A percentile compares a stretch with the other conserved stretches of the same genome.
phyloP scores from a whole-genome alignment of 306 rosid species.

The Pyrus communis region DNA sequence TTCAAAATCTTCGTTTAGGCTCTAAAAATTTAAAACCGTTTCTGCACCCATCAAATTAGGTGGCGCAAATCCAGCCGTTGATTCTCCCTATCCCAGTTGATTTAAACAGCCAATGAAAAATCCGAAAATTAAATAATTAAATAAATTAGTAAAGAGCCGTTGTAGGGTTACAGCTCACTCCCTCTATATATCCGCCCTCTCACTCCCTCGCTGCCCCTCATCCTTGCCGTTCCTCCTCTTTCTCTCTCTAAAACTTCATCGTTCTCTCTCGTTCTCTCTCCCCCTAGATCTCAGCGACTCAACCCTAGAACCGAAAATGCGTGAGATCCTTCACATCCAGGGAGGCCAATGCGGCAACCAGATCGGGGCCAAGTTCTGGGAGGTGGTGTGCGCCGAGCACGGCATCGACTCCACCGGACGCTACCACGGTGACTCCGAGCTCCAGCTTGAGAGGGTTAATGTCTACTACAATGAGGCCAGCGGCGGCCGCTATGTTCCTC shows the following conservation, averaged over 20 bases:
- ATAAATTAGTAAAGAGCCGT: slow-evolving; percentile 6
- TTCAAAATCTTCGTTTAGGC: neutral
- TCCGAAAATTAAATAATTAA: neutral
- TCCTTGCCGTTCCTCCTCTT: neutral
- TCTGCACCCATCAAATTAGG: neutral
- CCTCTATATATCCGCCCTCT: slow-evolving; percentile 5
- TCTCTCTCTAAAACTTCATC: neutral
- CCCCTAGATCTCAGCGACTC: neutral
- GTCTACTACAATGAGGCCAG: slow-evolving; percentile 44
- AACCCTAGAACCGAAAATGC: slow-evolving; percentile 15
- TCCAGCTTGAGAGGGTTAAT: slow-evolving; percentile 36
- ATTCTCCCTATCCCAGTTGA: neutral
- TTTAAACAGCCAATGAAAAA: neutral
- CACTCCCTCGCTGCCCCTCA: neutral
- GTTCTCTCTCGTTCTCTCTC: neutral
- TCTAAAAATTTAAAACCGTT: neutral
- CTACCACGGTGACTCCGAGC: slow-evolving; percentile 29
- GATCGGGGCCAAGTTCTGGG: slow-evolving; percentile 46
- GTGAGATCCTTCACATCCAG: slow-evolving; percentile 40
- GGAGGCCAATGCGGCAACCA: slow-evolving; percentile 48
- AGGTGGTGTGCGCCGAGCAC: slow-evolving; percentile 45
- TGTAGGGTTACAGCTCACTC: slow-evolving; percentile 11
- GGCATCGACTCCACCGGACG: slow-evolving; percentile 41
- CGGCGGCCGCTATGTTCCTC: slow-evolving; percentile 31
- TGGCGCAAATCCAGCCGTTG: neutral